Conservation (phyloP, 2,329 filamentous ascomycete species). For the Hypoxylon sp. region DNA sequence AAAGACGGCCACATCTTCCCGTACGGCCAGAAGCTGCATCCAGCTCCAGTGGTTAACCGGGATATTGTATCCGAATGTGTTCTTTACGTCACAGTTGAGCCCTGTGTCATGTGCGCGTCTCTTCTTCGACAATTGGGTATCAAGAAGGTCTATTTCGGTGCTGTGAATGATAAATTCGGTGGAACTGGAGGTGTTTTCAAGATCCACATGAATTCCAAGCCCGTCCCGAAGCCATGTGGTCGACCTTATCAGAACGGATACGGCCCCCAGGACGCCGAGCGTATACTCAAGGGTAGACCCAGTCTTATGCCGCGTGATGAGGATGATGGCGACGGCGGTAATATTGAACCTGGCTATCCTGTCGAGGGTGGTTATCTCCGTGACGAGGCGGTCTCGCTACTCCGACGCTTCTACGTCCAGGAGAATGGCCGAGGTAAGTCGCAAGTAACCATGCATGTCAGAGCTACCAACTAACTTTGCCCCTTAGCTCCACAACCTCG, state of each 20-base stretch:
- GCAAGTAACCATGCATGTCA: not conserved
- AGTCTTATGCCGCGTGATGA: constrained; percentile 57
- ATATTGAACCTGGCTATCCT: constrained; percentile 83
- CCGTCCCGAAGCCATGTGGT: constrained; percentile 51
- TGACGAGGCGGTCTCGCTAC: constrained; percentile 91
- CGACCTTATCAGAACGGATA: constrained; percentile 55
- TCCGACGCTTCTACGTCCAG: constrained; percentile 96
- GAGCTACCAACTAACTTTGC: constrained; percentile 35
- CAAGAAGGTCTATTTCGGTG: constrained; percentile 93
- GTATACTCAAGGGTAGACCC: constrained; percentile 58
- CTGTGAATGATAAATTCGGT: constrained; percentile 96
- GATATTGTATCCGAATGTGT: constrained; percentile 78
- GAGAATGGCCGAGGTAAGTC: constrained; percentile 89
- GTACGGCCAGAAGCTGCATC: constrained; percentile 72
- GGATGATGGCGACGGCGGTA: constrained; percentile 70
- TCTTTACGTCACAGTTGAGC: constrained; percentile 97
- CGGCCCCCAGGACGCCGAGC: constrained; percentile 49
- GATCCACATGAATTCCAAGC: constrained; percentile 77
- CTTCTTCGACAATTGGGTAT: constrained; percentile 90
- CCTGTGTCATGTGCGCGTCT: constrained; percentile 98
- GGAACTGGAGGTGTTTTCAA: constrained; percentile 94
- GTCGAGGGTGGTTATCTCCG: constrained; percentile 90
- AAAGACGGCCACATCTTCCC: constrained; percentile 71
- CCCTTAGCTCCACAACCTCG: constrained; percentile 54
- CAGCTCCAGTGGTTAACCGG: constrained; percentile 71